Percentiles rank a stretch among this genome's conserved stretches.
Evolutionary conservation across 2,329 filamentous ascomycete genomes (phyloP).

Genomic region (Fusarium ramigenum): DNA sequence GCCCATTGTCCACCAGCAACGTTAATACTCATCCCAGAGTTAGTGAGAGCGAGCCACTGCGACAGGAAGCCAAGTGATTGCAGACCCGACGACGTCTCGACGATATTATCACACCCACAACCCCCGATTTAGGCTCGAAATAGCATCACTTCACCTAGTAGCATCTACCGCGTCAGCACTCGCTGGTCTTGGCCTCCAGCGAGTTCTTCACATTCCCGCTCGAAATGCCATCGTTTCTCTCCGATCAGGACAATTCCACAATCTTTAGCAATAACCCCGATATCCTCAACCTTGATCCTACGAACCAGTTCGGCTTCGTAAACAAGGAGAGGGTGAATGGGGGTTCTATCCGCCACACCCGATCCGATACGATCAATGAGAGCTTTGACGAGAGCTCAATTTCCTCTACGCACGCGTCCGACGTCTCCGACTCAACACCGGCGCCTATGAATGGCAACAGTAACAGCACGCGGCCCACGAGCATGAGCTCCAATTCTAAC

Average conservation of each 20-base stretch:
- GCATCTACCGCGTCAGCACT: constrained; percentile 39
- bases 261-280: constrained; percentile 54
- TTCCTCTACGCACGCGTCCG: constrained; percentile 62
- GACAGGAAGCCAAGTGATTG: constrained; percentile 9
- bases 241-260: constrained; percentile 56
- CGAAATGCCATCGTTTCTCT: constrained; percentile 65
- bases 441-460: constrained; percentile 56
- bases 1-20: constrained; percentile 32
- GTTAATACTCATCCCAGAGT: constrained; percentile 31
- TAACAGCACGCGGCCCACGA: constrained; percentile 57
- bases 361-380: constrained; percentile 59
- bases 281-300: constrained; percentile 56
- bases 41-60: constrained; percentile 1
- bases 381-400: constrained; percentile 65
- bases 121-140: constrained; percentile 28
- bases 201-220: constrained; percentile 41
- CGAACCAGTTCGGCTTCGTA: constrained; percentile 50
- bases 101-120: constrained; percentile 13
- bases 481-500: constrained; percentile 68
- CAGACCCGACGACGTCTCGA: constrained; percentile 18
- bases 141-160: constrained; percentile 39
- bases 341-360: constrained; percentile 51
- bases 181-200: constrained; percentile 37
- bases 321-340: constrained; percentile 50
- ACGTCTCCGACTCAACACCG: constrained; percentile 57